A percentile compares a stretch with the other conserved stretches of the same genome.
Evolutionary conservation across 2,329 filamentous ascomycete genomes (phyloP).

Genomic region (Mariannaea elegans): DNA sequence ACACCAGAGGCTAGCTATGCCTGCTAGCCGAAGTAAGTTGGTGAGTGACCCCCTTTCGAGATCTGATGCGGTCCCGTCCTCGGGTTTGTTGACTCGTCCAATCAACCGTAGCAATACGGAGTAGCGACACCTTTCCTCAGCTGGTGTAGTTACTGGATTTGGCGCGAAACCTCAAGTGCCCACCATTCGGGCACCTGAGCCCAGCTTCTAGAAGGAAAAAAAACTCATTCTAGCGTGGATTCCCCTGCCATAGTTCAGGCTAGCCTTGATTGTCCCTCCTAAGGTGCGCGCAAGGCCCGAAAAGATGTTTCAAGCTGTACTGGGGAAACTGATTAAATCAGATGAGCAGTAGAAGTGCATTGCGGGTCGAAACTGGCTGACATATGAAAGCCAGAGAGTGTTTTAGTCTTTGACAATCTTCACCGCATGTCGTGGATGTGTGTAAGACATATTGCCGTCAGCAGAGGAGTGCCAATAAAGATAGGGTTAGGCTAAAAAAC

Average conservation of each 20-base stretch:
- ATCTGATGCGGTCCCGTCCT: slow-evolving; percentile 19
- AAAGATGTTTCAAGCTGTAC: too few relatives aligned
- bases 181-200: slow-evolving; percentile 11
- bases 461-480: not conserved
- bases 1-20: slow-evolving; percentile 17
- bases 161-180: slow-evolving; percentile 4
- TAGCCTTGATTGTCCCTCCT: too few relatives aligned
- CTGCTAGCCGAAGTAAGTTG: slow-evolving; percentile 6
- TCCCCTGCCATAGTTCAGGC: slow-evolving; percentile 6
- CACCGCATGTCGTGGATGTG: not conserved
- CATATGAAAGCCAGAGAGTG: not conserved
- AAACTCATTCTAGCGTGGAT: slow-evolving; percentile 25
- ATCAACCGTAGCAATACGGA: slow-evolving; percentile 17
- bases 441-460: not conserved
- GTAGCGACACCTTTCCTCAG: slow-evolving; percentile 5
- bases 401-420: not conserved
- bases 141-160: slow-evolving; percentile 9
- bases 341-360: too few relatives aligned
- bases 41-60: slow-evolving; percentile 10
- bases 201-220: slow-evolving; percentile 33
- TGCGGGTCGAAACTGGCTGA: not conserved
- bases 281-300: too few relatives aligned
- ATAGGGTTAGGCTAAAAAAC: not conserved
- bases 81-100: slow-evolving; percentile 22
- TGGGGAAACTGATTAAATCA: too few relatives aligned